Evolutionary conservation across 2,329 filamentous ascomycete genomes (phyloP).

Genomic region (Calonectria henricotiae): DNA sequence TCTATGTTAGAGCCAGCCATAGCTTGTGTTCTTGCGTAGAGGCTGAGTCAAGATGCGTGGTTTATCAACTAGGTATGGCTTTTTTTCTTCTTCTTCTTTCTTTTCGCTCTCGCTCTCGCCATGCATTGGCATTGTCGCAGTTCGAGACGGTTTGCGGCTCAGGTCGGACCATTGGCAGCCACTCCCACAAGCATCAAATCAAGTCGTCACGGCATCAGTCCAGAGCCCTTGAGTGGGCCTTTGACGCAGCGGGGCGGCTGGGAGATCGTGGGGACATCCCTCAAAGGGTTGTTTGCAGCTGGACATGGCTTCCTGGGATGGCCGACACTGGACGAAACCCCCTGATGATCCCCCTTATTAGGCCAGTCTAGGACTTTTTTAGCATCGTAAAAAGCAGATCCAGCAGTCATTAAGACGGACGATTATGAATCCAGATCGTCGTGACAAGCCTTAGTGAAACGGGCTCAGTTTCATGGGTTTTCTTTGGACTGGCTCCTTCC

Average conservation of each 20-base stretch:
- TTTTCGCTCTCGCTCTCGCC: background rate
- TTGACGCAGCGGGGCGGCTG: conserved; percentile 7
- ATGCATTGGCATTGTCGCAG: conserved; percentile 33
- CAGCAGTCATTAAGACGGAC: conserved; percentile 2
- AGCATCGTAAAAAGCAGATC: conserved; percentile 13
- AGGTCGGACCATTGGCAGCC: conserved; percentile 37
- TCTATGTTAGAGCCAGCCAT: conserved; percentile 26
- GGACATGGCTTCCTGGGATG: conserved; percentile 35
- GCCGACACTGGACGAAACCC: conserved; percentile 32
- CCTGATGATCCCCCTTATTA: conserved; percentile 41
- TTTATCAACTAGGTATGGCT: conserved; percentile 13
- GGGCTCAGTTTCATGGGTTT: conserved; percentile 45
- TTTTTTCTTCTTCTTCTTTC: conserved; percentile 8
- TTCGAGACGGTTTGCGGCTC: conserved; percentile 39
- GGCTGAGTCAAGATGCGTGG: conserved; percentile 35
- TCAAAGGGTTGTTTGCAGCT: conserved; percentile 24
- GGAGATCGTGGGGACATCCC: conserved; percentile 42
- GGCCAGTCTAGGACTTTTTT: conserved; percentile 27
- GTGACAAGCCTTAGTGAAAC: conserved; percentile 45
- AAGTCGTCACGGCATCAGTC: conserved; percentile 23
- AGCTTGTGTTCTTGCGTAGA: conserved; percentile 29
- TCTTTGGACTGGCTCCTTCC: conserved; percentile 26
- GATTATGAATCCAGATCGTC: conserved; percentile 16
- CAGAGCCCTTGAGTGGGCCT: conserved; percentile 16
- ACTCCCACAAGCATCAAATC: conserved; percentile 40